phyloP scores from a whole-genome alignment of 306 rosid species.

The Cyclanthera cordifolia region DNA sequence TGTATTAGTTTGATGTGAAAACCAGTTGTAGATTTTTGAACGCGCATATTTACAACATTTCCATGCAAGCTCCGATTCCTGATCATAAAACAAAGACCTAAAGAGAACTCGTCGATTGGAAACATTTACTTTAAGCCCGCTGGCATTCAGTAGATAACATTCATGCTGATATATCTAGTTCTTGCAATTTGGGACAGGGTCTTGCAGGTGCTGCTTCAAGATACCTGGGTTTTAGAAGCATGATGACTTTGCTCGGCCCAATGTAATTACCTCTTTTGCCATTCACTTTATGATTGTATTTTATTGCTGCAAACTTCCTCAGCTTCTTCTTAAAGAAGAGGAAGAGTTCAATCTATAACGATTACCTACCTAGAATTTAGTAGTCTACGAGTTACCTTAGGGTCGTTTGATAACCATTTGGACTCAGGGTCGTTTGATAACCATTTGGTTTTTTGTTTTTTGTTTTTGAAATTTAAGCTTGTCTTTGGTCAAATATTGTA shows the following conservation, averaged over 20 bases:
- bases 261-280: slow-evolving; percentile 42
- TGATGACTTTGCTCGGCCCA: slow-evolving; percentile 79
- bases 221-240: slow-evolving; percentile 81
- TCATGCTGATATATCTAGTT: slow-evolving; percentile 11
- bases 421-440: no score
- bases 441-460: no score
- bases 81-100: not conserved
- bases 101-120: not conserved
- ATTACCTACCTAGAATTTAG: no score
- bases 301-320: not conserved
- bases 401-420: no score
- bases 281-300: not conserved
- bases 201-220: slow-evolving; percentile 82
- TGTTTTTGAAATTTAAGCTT: no score
- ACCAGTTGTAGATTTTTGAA: not conserved
- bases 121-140: not conserved
- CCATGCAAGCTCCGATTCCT: not conserved
- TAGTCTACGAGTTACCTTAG: no score
- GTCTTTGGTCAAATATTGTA: no score
- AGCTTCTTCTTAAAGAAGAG: not conserved
- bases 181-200: slow-evolving; percentile 42
- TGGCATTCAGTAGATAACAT: not conserved
- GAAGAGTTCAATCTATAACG: not conserved
- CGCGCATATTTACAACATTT: not conserved
- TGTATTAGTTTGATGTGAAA: no score